A percentile compares a stretch with the other conserved stretches of the same genome.
Evolutionary conservation across 108 stramenopile species (phyloP).

Genomic region (Cyclotella cryptica): DNA sequence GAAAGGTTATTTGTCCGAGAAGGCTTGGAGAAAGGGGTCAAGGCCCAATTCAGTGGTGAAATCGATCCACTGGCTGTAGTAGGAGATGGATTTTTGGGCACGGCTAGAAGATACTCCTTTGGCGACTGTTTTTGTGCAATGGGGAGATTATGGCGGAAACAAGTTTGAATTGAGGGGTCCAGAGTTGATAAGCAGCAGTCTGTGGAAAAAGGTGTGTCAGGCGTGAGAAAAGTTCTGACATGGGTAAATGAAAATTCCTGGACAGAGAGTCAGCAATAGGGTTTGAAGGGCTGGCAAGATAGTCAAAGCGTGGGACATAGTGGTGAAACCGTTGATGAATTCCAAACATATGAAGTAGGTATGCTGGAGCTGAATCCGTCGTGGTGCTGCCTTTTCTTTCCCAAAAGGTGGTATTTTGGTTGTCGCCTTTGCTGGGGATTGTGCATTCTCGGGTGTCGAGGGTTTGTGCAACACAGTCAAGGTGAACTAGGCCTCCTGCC

Average conservation of each 20-base stretch:
- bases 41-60: conserved; percentile 30
- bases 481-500: too few species aligned
- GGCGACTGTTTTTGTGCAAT: conserved; percentile 29
- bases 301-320: conserved; percentile 30
- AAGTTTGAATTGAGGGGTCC: conserved; percentile 3
- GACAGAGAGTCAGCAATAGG: conserved; percentile 41
- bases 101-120: conserved; percentile 39
- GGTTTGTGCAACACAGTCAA: too few species aligned
- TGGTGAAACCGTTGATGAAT: conserved; percentile 24
- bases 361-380: conserved; percentile 36
- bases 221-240: conserved; percentile 44
- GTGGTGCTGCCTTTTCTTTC: conserved; percentile 37
- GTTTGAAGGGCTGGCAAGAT: conserved; percentile 33
- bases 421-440: conserved; percentile 28
- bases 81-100: conserved; percentile 7
- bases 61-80: conserved; percentile 17
- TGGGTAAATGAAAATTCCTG: conserved; percentile 48
- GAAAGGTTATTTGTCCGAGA: conserved; percentile 36
- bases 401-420: conserved; percentile 39
- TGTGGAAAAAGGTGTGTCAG: conserved; percentile 34
- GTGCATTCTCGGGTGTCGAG: conserved; percentile 27
- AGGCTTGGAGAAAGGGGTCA: conserved; percentile 33
- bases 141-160: conserved; percentile 42
- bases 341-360: conserved; percentile 61
- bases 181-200: conserved; percentile 21